Conservation (phyloP, 495 filamentous ascomycete species). For the Xylaria flabelliformis region DNA sequence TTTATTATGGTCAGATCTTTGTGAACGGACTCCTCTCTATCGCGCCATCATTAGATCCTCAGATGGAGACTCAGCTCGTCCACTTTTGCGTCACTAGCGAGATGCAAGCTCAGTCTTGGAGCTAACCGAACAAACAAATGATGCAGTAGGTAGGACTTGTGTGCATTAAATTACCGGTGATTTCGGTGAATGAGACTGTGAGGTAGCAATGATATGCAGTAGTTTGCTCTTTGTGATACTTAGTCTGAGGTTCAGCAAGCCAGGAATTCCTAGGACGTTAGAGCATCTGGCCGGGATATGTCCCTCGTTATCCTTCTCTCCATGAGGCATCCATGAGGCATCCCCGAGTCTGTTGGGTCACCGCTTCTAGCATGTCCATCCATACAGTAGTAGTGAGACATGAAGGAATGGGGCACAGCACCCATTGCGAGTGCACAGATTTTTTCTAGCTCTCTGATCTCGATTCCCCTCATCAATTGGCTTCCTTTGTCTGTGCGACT, state of each 20-base stretch:
- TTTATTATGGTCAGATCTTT: background rate
- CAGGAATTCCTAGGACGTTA: background rate
- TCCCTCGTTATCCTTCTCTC: background rate
- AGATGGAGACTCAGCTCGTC: background rate
- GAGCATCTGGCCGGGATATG: background rate
- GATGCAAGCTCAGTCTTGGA: background rate
- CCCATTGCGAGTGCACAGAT: background rate
- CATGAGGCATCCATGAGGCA: background rate
- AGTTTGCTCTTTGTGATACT: background rate
- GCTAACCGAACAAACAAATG: background rate
- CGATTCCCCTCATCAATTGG: background rate
- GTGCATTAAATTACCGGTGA: background rate
- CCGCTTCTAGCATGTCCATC: slow-evolving; percentile 14
- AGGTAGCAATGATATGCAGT: background rate
- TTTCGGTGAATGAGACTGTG: background rate
- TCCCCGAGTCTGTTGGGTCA: background rate
- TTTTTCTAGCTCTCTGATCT: background rate
- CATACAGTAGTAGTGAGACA: slow-evolving; percentile 19
- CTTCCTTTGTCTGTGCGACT: background rate
- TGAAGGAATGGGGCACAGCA: slow-evolving; percentile 21
- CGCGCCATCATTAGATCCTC: background rate
- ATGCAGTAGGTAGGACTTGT: background rate
- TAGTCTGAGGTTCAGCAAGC: background rate
- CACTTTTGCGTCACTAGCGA: background rate
- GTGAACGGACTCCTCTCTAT: background rate